Conservation (phyloP, 495 filamentous ascomycete genomes). For the Bombardia bombarda region DNA sequence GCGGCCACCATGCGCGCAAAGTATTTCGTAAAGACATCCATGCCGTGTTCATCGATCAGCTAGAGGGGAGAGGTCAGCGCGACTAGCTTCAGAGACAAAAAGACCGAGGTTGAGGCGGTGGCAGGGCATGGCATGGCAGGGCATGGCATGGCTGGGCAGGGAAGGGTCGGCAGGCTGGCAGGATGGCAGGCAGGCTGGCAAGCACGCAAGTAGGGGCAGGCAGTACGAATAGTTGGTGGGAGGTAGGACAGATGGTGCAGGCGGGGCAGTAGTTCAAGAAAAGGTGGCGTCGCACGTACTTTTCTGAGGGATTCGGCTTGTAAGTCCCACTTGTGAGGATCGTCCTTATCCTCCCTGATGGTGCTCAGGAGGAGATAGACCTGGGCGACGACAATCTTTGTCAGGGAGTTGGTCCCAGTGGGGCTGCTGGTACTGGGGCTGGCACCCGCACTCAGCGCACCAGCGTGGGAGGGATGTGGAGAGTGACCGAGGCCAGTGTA, state of each 20-base stretch:
- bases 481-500: constrained; percentile 41
- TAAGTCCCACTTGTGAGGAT: constrained; percentile 84
- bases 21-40: constrained; percentile 92
- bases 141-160: too few relatives aligned
- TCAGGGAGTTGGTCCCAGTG: constrained; percentile 50
- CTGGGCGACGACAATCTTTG: constrained; percentile 90
- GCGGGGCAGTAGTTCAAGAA: constrained; percentile 12
- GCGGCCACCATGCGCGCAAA: constrained; percentile 79
- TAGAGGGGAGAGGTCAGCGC: constrained; percentile 23
- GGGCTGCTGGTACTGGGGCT: constrained; percentile 63
- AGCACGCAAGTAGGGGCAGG: not conserved
- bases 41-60: constrained; percentile 91
- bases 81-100: not conserved
- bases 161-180: too few relatives aligned
- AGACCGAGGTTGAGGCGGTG: too few relatives aligned
- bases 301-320: constrained; percentile 86
- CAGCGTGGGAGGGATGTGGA: constrained; percentile 44
- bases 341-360: constrained; percentile 84
- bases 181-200: not conserved
- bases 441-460: constrained; percentile 46
- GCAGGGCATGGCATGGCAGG: too few relatives aligned
- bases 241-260: not conserved
- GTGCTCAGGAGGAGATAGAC: constrained; percentile 88
- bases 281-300: constrained; percentile 44
- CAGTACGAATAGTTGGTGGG: not conserved